phyloP scores from a whole-genome alignment of 2,329 filamentous ascomycete genomes.

The Byssoonygena ceratinophila region DNA sequence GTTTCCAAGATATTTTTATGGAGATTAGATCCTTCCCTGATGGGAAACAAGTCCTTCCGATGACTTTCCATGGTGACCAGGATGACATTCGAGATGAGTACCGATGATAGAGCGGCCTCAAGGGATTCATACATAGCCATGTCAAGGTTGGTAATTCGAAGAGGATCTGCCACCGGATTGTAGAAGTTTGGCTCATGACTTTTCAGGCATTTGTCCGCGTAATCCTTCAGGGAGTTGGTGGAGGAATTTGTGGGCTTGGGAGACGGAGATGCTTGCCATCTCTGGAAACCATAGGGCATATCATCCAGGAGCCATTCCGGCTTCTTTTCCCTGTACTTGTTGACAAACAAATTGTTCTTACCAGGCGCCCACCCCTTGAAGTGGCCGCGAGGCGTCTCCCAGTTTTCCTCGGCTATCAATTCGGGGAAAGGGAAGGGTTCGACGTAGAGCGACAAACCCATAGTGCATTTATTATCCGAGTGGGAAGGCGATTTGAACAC shows the following conservation, averaged over 20 bases:
- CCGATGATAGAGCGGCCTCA: conserved; percentile 19
- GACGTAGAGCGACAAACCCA: conserved; percentile 6
- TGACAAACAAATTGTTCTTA: conserved; percentile 11
- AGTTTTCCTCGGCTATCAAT: conserved; percentile 21
- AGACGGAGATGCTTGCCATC: conserved; percentile 17
- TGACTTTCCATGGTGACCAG: conserved; percentile 27
- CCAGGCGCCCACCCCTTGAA: conserved; percentile 27
- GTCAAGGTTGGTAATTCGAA: conserved; percentile 26
- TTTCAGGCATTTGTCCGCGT: neutral
- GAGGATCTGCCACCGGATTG: conserved; percentile 23
- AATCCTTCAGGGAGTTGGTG: neutral
- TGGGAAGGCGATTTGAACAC: conserved; percentile 15
- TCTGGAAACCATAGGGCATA: conserved; percentile 23
- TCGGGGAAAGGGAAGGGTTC: conserved; percentile 22
- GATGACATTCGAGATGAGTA: conserved; percentile 26
- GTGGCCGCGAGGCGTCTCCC: conserved; percentile 22
- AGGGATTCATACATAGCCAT: conserved; percentile 22
- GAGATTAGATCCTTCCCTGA: conserved; percentile 23
- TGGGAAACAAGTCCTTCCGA: conserved; percentile 26
- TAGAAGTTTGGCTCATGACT: conserved; percentile 18
- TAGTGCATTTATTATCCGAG: conserved; percentile 9
- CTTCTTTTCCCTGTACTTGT: conserved; percentile 6
- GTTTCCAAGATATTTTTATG: conserved; percentile 22
- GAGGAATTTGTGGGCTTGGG: neutral
- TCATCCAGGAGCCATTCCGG: conserved; percentile 21